Conservation (phyloP, 192 early-diverging fungal genomes). For the Paraglomus brasilianum region DNA sequence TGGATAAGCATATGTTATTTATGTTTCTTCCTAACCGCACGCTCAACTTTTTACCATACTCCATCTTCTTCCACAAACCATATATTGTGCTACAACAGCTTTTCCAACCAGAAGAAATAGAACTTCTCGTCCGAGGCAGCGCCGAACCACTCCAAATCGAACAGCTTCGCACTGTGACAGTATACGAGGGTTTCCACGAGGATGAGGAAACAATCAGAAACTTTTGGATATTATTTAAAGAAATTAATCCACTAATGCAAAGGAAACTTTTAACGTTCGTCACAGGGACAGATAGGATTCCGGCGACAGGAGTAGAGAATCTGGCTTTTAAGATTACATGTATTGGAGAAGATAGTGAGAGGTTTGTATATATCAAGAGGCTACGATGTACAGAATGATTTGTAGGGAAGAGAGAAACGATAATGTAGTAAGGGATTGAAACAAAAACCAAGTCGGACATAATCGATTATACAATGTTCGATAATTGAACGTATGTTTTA, state of each 20-base stretch:
- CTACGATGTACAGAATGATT: not conserved
- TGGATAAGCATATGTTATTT: not conserved
- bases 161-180: slow-evolving; percentile 50
- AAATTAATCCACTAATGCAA: slow-evolving; percentile 63
- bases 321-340: slow-evolving; percentile 71
- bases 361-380: slow-evolving; percentile 22
- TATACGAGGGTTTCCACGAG: slow-evolving; percentile 63
- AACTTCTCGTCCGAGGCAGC: slow-evolving; percentile 84
- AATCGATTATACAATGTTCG: no score
- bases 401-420: not conserved
- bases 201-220: slow-evolving; percentile 52
- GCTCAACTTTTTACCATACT: not conserved
- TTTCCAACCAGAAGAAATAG: slow-evolving; percentile 91
- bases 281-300: slow-evolving; percentile 91
- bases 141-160: slow-evolving; percentile 63
- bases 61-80: slow-evolving; percentile 5
- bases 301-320: slow-evolving; percentile 69
- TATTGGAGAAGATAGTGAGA: slow-evolving; percentile 51
- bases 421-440: no score
- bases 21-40: slow-evolving; percentile 4
- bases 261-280: slow-evolving; percentile 82
- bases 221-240: slow-evolving; percentile 81
- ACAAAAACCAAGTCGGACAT: no score
- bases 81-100: slow-evolving; percentile 37
- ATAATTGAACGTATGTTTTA: no score